Base-by-base conservation (phyloP, 306 rosid genomes). In the Castanopsis chinensis region DNA sequence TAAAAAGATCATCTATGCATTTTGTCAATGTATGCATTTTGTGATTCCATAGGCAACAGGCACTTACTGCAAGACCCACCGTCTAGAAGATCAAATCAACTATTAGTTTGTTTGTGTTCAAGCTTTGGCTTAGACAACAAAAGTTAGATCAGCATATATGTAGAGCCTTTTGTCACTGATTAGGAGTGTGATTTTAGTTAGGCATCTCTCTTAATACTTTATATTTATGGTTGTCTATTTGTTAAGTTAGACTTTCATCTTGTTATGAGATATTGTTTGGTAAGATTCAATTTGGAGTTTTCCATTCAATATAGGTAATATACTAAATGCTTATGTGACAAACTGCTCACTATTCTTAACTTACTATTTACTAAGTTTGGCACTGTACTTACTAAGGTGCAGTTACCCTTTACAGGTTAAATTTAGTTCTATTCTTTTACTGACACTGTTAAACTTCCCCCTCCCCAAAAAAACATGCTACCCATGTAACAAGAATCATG, bases 31-130 rank as follows among this genome's bases (percentile, higher is more conserved):
- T 25, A 25, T 25, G 27, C 27, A 25, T 25, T 25, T 25, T 25
- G 27, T 25, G 27, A 25, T 25, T 25, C 27, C 27, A 25, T 25
- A 25, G 27, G n/a, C n/a, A n/a, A 25, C 27, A 76, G 88, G 79
- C 85, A 81, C 86, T 83, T 72, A 75, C 82, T 75, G 77, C 90
- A 88, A 88, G 85, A 74, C 82, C 53, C 82, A 78, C 82, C 74
- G 27, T 85, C 85, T 84, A 87, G 89, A 86, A 84, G 96, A 77
- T 69, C 90, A 75, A 88, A 82, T 49, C 85, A 87, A 81, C 78
- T 81, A 45, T 69, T 85, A 89, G 92, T 86, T 78, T 84, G 78
- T 69, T 81, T 74, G 71, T 81, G 55, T 64, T 83, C 63, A 80
- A 41, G 77, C 55, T 70, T 78, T 73, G 70, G 84, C 77, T 51